Evolutionary conservation across 73 alveolate genomes (phyloP), one percentile per base, ranked within the genome.

Genomic region (Paramecium primaurelia): DNA sequence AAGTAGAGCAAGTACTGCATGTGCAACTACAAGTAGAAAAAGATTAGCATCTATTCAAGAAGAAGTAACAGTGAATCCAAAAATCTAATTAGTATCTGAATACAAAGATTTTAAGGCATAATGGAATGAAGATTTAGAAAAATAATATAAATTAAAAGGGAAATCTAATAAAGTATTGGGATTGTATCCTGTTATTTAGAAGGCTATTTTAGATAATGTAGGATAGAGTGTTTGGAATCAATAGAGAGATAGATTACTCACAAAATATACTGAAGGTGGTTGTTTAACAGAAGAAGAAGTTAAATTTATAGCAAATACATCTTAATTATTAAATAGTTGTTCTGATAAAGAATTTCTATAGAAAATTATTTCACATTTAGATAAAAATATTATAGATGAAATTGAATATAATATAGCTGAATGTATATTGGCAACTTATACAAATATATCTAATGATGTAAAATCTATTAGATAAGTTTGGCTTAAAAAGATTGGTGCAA

Each of bases 191-290:
- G 47, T 80, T 7, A 80, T 80, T 16, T 26, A 80, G 58, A 44
- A 80, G 49, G 58, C 77, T 45, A 80, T 80, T 2, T 47, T 80
- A 12, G 91, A 80, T 6, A 80, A 80, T 80, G 91, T 80, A 2
- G 91, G 91, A 11, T 47, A 80, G 58, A 80, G 73, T 45, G 44
- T 80, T 18, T 80, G 91, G 91, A 80, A 44, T 47, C 9, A 80
- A 12, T 80, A 80, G 58, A 40, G 91, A 26, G 91, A 80, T 16
- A 44, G 64, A 45, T 26, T 80, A 16, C 45, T 80, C 28, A 32
- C 47, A 3, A 80, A 80, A 26, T 80, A 80, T 25, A 80, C 91
- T 8, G 91, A 80, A 80, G 91, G 91, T 7, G 91, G 91, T 1
- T 28, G 64, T 14, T 9, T 80, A 16, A 80, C 91, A 6, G 71